Conservation (phyloP, 441 rosid genomes). For the Macaranga tanarius region DNA sequence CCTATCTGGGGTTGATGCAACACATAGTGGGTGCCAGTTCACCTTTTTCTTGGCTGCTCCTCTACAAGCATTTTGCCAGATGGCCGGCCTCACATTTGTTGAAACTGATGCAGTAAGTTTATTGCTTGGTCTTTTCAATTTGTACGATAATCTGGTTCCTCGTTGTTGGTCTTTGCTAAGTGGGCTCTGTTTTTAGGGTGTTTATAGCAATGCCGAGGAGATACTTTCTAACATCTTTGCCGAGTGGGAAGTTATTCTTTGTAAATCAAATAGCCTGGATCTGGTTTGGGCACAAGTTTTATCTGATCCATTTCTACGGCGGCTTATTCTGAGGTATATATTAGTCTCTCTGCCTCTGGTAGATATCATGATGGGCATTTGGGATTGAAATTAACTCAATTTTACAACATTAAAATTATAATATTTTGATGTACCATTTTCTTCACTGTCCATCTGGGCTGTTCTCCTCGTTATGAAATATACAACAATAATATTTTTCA, state of each 20-base stretch:
- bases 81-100: constrained; percentile 58
- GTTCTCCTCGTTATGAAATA: neutral
- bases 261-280: constrained; percentile 67
- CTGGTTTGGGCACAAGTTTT: constrained; percentile 92
- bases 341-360: neutral
- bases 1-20: constrained; percentile 38
- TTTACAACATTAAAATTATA: neutral
- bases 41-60: constrained; percentile 88
- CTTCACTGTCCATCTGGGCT: neutral
- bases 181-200: constrained; percentile 45
- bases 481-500: neutral
- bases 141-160: constrained; percentile 1
- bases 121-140: constrained; percentile 12
- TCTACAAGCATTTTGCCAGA: constrained; percentile 75
- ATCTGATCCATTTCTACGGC: constrained; percentile 81
- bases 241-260: constrained; percentile 80
- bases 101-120: constrained; percentile 54
- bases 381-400: neutral
- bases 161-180: constrained; percentile 17
- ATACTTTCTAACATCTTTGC: constrained; percentile 70
- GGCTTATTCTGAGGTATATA: constrained; percentile 78
- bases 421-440: too few species aligned
- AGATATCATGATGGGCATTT: neutral
- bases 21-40: constrained; percentile 71
- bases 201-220: constrained; percentile 59